Evolutionary conservation across 768 basidiomycete genomes (phyloP).

Genomic region (Hygrocybe coccinea): DNA sequence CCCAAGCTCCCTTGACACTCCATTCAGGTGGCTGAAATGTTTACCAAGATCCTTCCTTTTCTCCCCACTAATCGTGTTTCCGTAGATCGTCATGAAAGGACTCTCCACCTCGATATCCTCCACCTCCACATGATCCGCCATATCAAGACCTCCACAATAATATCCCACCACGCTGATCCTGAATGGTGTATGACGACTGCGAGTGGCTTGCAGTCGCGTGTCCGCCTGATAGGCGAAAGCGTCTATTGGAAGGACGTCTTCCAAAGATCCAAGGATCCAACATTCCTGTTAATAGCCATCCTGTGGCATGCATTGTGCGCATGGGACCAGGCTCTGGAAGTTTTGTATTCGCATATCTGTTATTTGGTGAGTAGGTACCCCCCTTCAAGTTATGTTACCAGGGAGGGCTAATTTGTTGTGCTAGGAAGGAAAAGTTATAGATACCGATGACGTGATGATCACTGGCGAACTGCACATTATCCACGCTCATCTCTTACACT

Average conservation of each 20-base stretch:
- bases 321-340: conserved; percentile 56
- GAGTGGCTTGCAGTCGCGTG: conserved; percentile 30
- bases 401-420: not conserved
- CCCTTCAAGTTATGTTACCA: too few species aligned
- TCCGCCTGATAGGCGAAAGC: conserved; percentile 35
- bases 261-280: conserved; percentile 42
- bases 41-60: conserved; percentile 14
- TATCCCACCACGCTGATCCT: conserved; percentile 39
- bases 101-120: conserved; percentile 28
- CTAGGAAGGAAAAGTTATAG: conserved; percentile 45
- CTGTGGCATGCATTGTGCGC: conserved; percentile 59
- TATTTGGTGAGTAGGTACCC: conserved; percentile 33
- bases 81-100: not conserved
- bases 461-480: conserved; percentile 53
- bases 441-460: conserved; percentile 36
- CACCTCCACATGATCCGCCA: conserved; percentile 55
- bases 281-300: conserved; percentile 47
- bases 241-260: conserved; percentile 47
- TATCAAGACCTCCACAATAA: conserved; percentile 35
- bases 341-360: conserved; percentile 47
- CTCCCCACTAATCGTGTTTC: not conserved
- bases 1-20: conserved; percentile 3
- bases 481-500: conserved; percentile 55
- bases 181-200: conserved; percentile 35
- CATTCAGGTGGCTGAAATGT: conserved; percentile 19